Base-by-base conservation (phyloP, 2,329 filamentous ascomycete species). In the Monosporascus ibericus region DNA sequence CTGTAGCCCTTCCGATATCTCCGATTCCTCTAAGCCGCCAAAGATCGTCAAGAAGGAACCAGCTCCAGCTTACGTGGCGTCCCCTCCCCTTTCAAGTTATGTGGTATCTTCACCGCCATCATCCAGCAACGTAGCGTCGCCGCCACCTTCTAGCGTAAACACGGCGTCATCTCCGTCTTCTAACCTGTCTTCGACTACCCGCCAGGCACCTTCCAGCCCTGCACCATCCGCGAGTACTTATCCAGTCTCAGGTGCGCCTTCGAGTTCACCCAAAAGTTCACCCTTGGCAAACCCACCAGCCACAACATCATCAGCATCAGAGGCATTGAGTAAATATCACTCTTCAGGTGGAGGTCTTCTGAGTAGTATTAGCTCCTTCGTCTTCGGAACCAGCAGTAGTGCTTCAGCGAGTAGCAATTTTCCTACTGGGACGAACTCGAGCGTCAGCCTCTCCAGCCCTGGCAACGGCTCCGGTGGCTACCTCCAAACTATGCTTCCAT, bases 361-460 rank as follows among this genome's bases (percentile, higher is more conserved):
- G 22, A 66, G 64, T 48, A 66, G 63, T 48, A 20, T 66, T 30
- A 67, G 65, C 51, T 67, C 64, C 8, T 48, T 55, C 5, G 52
- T 67, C 38, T 49, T 67, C 17, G 65, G 63, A 18, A 58, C 60
- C 24, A 60, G 14, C 24, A 46, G 11, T 9, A 24, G n/a, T 42
- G 39, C 39, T 20, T 2, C 18, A 6, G 39, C 11, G 5, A 42
- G n/a, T 4, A 42, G 39, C 14, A 8, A 20, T 20, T 11, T 20
- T 14, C 39, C 39, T 20, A 38, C 22, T 27, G 18, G 20, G 7
- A 39, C 39, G 7, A 22, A 8, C 4, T 27, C 34, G 9, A 49
- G n/a, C 5, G 48, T 34, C 3, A 44, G n/a, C 37, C 42, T 20
- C 22, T 25, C 42, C 24, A n/a, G n/a, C 22, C 24, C 42, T 18